Evolutionary conservation across 139 green algal genomes (phyloP), one percentile per base, ranked within the genome.

Genomic region (Pycnococcus provasolii): DNA sequence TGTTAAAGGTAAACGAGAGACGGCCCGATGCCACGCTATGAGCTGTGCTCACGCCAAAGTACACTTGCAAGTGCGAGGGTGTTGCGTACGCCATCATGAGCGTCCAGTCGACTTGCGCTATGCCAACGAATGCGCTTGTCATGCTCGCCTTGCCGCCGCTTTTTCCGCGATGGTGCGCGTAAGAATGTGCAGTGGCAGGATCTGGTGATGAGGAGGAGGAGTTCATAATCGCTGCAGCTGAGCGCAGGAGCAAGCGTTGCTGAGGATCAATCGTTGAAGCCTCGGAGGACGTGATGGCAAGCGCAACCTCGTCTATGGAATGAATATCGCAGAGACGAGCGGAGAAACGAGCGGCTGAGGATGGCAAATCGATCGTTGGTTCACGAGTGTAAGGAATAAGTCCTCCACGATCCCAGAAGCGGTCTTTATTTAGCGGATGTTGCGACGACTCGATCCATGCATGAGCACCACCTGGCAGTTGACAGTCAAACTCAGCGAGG

Each of bases 41-140:
- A 55, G n/a, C 15, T 5, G 47, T 55, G 39, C 55, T 72, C n/a
- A n/a, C 15, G n/a, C 9, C 57, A 40, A 45, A 63, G 57, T 26
- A 63, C 9, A 13, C 57, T 63, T 9, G 15, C 15, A 9, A 40
- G 11, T 9, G 15, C 15, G 9, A 9, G 9, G 15, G 57, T 13
- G 15, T 40, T 9, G n/a, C 26, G 57, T 13, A 63, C n/a, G n/a
- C 26, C 15, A 9, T 42, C 50, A 11, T 48, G 8, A 4, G 13
- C 42, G 58, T 73, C 26, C 26, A 80, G 46, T 84, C 72, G 54
- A 73, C 72, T 62, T 79, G 72, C 48, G 68, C 68, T 4, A 73
- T 64, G 41, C 64, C 71, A 42, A 77, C 71, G 9, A 72, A 77
- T 58, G 72, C 58, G 15, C 71, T 64, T 0, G 54, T 48, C 3